Evolutionary conservation across 2,329 filamentous ascomycete species (phyloP).

Genomic region (Emericellopsis atlantica): DNA sequence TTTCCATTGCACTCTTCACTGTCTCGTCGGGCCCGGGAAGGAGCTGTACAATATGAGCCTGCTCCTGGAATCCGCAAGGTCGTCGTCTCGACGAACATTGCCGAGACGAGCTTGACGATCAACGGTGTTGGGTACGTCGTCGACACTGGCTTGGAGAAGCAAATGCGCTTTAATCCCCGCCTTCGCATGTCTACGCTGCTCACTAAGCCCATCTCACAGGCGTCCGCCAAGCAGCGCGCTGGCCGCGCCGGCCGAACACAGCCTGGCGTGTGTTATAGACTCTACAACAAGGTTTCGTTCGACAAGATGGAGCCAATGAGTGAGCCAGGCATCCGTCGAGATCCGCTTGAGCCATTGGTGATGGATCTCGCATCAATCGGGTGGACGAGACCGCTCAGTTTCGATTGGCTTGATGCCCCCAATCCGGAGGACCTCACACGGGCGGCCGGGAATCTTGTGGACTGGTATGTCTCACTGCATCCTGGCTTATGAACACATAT

Average conservation of each 20-base stretch:
- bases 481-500: no score
- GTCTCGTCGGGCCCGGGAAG: background rate
- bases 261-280: conserved; percentile 5
- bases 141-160: conserved; percentile 4
- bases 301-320: background rate
- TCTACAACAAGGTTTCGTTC: conserved; percentile 4
- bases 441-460: conserved; percentile 2
- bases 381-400: conserved; percentile 1
- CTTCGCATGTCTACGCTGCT: conserved; percentile 2
- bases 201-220: conserved; percentile 5
- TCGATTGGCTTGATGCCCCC: conserved; percentile 5
- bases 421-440: conserved; percentile 5
- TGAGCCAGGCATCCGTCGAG: conserved; percentile 2
- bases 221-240: conserved; percentile 5
- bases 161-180: conserved; percentile 4
- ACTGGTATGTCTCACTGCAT: background rate
- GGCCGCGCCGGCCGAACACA: conserved; percentile 5
- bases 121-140: conserved; percentile 4
- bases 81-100: background rate
- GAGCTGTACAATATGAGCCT: background rate
- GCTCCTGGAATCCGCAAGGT: no score
- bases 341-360: conserved; percentile 1
- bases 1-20: conserved; percentile 4
- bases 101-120: conserved; percentile 5
- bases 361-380: conserved; percentile 2